Conservation (phyloP, 1,139 yeast species). For the Geotrichum reessii region DNA sequence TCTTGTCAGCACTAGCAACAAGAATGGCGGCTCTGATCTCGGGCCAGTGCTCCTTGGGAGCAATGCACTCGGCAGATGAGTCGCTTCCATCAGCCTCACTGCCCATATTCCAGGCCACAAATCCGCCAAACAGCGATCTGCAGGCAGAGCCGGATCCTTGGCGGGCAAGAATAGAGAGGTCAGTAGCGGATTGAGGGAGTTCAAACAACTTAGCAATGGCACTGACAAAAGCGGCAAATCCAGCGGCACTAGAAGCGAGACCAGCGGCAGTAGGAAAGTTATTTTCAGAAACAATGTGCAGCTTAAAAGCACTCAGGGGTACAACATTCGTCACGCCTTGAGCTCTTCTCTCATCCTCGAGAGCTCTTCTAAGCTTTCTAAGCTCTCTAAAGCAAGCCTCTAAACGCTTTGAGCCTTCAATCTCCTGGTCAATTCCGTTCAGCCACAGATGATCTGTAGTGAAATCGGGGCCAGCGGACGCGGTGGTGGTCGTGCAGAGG, state of each 20-base stretch:
- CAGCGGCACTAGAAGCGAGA: conserved; percentile 95
- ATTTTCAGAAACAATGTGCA: conserved; percentile 86
- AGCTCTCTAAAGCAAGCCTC: conserved; percentile 75
- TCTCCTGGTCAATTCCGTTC: conserved; percentile 66
- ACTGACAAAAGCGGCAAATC: conserved; percentile 89
- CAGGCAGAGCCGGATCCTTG: conserved; percentile 99
- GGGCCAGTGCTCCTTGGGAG: conserved; percentile 85
- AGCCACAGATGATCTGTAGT: conserved; percentile 69
- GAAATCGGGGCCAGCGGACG: conserved; percentile 57
- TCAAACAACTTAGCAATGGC: conserved; percentile 78
- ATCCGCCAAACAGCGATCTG: conserved; percentile 93
- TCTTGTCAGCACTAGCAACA: conserved; percentile 88
- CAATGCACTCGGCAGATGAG: conserved; percentile 88
- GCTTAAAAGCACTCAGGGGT: conserved; percentile 55
- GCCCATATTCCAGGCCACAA: conserved; percentile 99
- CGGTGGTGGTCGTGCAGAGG: conserved; percentile 85
- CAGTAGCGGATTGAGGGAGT: conserved; percentile 75
- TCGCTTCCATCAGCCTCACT: conserved; percentile 63
- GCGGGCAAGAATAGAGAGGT: conserved; percentile 87
- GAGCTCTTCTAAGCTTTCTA: conserved; percentile 44
- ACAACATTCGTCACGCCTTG: conserved; percentile 44
- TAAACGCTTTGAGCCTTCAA: conserved; percentile 59
- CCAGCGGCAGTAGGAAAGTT: conserved; percentile 99
- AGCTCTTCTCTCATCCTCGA: conserved; percentile 16
- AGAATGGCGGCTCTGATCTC: conserved; percentile 83